Evolutionary conservation across 106 monocot species (phyloP).

Genomic region (Platanthera guangdongensis): DNA sequence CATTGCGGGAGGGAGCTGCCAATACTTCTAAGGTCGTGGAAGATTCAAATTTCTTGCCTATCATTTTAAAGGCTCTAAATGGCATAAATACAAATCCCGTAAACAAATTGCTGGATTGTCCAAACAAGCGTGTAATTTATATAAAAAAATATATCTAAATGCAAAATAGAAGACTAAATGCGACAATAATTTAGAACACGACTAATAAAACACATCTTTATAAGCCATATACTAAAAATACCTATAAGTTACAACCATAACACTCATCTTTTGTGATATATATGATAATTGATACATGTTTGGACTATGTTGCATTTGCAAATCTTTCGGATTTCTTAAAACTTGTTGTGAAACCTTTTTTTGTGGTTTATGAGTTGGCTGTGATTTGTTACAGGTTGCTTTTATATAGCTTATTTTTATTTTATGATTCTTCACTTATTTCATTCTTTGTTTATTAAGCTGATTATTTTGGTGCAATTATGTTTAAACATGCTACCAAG

Average conservation of each 20-base stretch:
- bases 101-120: too few species aligned
- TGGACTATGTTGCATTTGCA: background rate
- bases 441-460: background rate
- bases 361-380: background rate
- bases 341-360: background rate
- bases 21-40: too few species aligned
- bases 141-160: too few species aligned
- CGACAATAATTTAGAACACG: too few species aligned
- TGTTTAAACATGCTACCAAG: background rate
- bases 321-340: background rate
- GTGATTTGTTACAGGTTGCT: background rate
- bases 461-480: background rate
- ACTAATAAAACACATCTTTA: too few species aligned
- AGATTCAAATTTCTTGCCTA: too few species aligned
- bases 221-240: too few species aligned
- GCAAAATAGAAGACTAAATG: too few species aligned
- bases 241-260: background rate
- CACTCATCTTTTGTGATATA: background rate
- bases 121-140: too few species aligned
- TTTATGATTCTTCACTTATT: background rate
- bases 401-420: background rate
- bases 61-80: too few species aligned
- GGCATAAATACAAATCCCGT: too few species aligned
- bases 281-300: slow-evolving; percentile 1
- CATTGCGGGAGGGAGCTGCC: too few species aligned